Conservation (phyloP, 2,329 filamentous ascomycete genomes). For the Scedosporium dehoogii region DNA sequence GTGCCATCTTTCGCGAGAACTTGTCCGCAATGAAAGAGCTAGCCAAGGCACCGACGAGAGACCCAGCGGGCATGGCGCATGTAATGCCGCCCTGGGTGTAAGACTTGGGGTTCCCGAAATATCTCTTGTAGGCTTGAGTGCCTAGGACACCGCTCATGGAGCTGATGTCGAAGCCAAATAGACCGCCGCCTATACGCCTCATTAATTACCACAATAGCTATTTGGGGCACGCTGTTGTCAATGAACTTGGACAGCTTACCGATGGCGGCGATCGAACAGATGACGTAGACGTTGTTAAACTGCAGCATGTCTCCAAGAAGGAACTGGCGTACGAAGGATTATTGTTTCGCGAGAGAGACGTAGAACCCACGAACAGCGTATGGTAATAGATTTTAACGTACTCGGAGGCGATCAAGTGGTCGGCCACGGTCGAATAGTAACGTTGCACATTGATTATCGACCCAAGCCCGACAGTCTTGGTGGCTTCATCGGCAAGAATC, state of each 20-base stretch:
- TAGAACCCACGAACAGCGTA: neutral
- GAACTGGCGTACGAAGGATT: too few species aligned
- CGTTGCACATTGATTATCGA: too few species aligned
- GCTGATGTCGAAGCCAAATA: conserved; percentile 73
- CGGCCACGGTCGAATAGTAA: too few species aligned
- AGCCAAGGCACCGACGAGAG: conserved; percentile 47
- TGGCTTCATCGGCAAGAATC: too few species aligned
- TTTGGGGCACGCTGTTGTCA: neutral
- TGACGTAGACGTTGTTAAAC: conserved; percentile 45
- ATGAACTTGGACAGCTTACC: conserved; percentile 26
- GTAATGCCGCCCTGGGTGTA: conserved; percentile 61
- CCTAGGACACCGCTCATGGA: conserved; percentile 63
- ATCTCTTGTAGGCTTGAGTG: conserved; percentile 59
- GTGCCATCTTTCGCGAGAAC: conserved; percentile 36
- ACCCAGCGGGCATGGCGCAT: conserved; percentile 64
- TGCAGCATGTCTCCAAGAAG: conserved; percentile 25
- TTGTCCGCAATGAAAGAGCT: conserved; percentile 42
- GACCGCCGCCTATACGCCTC: conserved; percentile 42
- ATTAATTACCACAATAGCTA: too few species aligned
- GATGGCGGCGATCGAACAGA: conserved; percentile 53
- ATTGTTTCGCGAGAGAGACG: neutral
- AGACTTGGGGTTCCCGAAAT: conserved; percentile 53
- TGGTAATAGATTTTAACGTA: too few species aligned
- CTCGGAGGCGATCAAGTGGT: too few species aligned
- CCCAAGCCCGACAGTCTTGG: too few species aligned